Base-by-base conservation (phyloP, 768 basidiomycete genomes). In the Polyporus arcularius region DNA sequence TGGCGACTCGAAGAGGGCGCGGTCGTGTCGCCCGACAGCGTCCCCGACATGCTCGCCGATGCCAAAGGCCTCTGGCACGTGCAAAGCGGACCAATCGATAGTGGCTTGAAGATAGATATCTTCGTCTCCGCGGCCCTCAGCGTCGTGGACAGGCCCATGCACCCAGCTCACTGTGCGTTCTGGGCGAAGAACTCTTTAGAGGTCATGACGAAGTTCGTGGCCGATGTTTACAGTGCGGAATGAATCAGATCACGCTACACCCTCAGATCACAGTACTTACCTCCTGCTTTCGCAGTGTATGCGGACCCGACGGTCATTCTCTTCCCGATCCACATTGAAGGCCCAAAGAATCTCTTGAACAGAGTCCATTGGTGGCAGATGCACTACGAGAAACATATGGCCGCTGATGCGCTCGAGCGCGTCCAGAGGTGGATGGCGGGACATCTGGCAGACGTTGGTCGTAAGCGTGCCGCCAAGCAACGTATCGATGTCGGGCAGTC, bases 161-260 rank as follows among this genome's bases (percentile, higher is more conserved):
- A 55, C 8, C 55, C 56, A 12, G 61, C 61, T 4, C 56, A 62
- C 30, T 57, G 61, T 49, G 56, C 56, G 51, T 57, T 62, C 47
- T 62, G 61, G 61, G 61, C 51, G 41, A 39, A 41, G 16, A 43
- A 60, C 32, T 16, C 53, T 18, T 42, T 26, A 31, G 30, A 26
- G 18, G 38, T 41, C 26, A 53, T 50, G 14, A 6, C 42, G 5
- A 14, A 9, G 6, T 14, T 43, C 15, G 42, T 43, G 9, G 14
- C 15, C 42, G 6, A 16, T 26, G 40, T 41, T 3, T 41, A 41
- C 16, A 41, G 40, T 41, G 16, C 1, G 40, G 10, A 10, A 41
- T 16, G 21, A 26, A 2, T 41, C 40, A 41, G 10, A 41, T 10
- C 16, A 10, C 11, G 11, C 40, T 41, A 41, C 3, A 10, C 2